Percentiles rank a stretch among this genome's conserved stretches.
Conservation (phyloP, 805 yeast genomes). For the Barnettozyma sucrosica region DNA sequence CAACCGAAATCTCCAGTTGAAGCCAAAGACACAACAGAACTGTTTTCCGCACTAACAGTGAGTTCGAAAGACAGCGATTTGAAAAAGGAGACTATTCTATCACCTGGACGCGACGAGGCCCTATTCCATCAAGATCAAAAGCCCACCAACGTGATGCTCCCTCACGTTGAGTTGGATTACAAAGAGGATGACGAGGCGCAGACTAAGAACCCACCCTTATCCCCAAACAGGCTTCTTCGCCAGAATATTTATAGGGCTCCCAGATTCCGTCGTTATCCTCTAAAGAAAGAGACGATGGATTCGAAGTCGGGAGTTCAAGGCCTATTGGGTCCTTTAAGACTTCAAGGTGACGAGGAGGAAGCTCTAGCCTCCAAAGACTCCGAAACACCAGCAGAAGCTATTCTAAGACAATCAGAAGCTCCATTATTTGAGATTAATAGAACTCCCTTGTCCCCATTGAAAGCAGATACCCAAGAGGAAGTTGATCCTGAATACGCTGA, state of each 20-base stretch:
- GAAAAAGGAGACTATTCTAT: conserved; percentile 12
- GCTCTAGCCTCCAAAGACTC: conserved; percentile 22
- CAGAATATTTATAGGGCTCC: conserved; percentile 43
- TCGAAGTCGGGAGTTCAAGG: conserved; percentile 10
- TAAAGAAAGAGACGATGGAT: conserved; percentile 10
- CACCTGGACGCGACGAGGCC: conserved; percentile 29
- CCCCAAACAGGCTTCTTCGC: conserved; percentile 38
- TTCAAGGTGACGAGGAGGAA: conserved; percentile 27
- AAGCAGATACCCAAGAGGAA: conserved; percentile 11
- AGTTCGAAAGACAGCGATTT: conserved; percentile 26
- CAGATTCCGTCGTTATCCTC: conserved; percentile 36
- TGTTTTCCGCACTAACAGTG: conserved; percentile 40
- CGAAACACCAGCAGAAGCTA: conserved; percentile 29
- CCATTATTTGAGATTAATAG: conserved; percentile 46
- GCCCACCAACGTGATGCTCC: conserved; percentile 3
- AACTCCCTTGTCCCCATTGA: conserved; percentile 24
- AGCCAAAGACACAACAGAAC: conserved; percentile 19
- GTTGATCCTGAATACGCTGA: conserved; percentile 9
- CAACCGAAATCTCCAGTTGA: conserved; percentile 7
- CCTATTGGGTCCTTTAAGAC: conserved; percentile 30
- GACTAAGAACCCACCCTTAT: conserved; percentile 7
- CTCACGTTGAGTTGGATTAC: conserved; percentile 6
- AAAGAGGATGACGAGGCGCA: conserved; percentile 14
- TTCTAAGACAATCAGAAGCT: conserved; percentile 43
- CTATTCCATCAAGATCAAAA: conserved; percentile 28